Percentiles rank a stretch among this genome's conserved stretches.
Conservation (phyloP, 345 rosid genomes). For the Eutrema japonicum region DNA sequence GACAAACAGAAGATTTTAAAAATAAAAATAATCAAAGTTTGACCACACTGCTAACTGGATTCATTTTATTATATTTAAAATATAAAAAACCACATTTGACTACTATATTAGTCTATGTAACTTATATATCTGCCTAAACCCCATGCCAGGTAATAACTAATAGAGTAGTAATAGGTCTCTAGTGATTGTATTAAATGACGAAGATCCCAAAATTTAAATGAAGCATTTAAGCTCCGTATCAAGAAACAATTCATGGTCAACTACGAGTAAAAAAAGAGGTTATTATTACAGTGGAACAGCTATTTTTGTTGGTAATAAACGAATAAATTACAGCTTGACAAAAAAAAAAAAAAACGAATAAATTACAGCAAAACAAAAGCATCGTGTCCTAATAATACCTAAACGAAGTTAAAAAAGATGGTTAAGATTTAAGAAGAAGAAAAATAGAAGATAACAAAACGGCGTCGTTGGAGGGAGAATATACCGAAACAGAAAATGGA, state of each 20-base stretch:
- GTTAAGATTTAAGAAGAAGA: neutral
- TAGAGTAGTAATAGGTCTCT: neutral
- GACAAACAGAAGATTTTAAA: neutral
- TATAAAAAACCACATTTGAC: neutral
- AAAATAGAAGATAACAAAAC: neutral
- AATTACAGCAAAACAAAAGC: constrained; percentile 38
- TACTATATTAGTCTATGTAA: neutral
- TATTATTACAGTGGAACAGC: constrained; percentile 22
- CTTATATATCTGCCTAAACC: constrained; percentile 5
- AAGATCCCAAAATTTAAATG: constrained; percentile 14
- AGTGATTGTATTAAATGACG: constrained; percentile 8
- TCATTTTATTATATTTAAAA: neutral
- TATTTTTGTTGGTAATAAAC: constrained; percentile 1
- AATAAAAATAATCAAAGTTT: neutral
- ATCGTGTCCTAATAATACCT: constrained; percentile 18
- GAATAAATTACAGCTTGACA: constrained; percentile 27
- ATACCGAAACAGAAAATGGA: constrained; percentile 37
- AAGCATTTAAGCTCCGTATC: constrained; percentile 13
- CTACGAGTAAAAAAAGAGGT: neutral
- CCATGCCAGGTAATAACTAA: neutral
- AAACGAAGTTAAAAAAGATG: constrained; percentile 14
- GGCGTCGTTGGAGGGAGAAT: constrained; percentile 27
- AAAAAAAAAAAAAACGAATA: constrained; percentile 3
- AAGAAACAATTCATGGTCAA: constrained; percentile 23
- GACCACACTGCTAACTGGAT: neutral